Conservation (phyloP, 1,284 basidiomycete genomes). For the Cryptococcus jaspeensis region DNA sequence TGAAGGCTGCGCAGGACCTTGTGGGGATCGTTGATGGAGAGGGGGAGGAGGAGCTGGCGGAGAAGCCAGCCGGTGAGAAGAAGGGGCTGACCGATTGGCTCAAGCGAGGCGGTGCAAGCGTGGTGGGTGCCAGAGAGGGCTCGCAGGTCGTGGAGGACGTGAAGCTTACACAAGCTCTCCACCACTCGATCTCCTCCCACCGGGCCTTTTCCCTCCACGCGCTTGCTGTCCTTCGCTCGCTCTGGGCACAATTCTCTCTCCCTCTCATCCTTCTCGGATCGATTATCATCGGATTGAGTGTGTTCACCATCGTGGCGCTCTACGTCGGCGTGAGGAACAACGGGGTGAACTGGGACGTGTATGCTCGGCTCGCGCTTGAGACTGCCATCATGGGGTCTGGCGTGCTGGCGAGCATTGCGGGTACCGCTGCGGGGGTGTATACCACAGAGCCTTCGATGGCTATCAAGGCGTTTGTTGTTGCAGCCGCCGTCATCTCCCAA, state of each 20-base stretch:
- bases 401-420: conserved; percentile 27
- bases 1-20: conserved; percentile 8
- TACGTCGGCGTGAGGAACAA: conserved; percentile 48
- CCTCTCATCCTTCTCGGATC: conserved; percentile 68
- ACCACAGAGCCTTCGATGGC: conserved; percentile 54
- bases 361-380: conserved; percentile 43
- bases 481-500: conserved; percentile 37
- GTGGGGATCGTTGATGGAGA: neutral
- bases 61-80: neutral
- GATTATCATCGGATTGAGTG: conserved; percentile 48
- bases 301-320: conserved; percentile 43
- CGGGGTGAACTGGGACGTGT: conserved; percentile 44
- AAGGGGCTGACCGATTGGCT: conserved; percentile 14
- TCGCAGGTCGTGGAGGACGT: no score
- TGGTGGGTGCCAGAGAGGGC: no score
- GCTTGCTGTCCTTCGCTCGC: conserved; percentile 68
- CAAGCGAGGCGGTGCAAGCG: conserved; percentile 2
- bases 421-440: conserved; percentile 35
- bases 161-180: conserved; percentile 4
- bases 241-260: conserved; percentile 95
- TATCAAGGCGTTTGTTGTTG: conserved; percentile 43
- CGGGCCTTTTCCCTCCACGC: conserved; percentile 62
- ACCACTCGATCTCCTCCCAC: conserved; percentile 26
- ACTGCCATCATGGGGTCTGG: conserved; percentile 29
- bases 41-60: neutral